Conservation (phyloP, 176 grass and related monocot species). For the Zea mays region DNA sequence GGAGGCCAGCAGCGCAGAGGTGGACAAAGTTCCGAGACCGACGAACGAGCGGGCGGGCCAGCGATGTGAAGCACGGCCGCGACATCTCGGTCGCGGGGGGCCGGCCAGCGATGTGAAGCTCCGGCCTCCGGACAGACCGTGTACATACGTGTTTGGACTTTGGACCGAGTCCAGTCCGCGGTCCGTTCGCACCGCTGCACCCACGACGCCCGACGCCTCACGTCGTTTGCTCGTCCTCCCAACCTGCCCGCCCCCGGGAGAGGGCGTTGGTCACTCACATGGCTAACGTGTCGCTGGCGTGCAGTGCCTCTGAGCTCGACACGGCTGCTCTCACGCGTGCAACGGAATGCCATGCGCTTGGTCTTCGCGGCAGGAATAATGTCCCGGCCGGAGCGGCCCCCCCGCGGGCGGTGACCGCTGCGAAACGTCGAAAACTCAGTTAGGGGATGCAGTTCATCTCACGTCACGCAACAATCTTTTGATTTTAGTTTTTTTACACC, state of each 20-base stretch:
- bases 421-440: no score
- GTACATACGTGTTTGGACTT: neutral
- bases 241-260: no score
- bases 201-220: neutral
- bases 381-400: neutral
- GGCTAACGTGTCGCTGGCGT: neutral
- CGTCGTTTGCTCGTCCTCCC: neutral
- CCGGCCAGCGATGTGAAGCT: no score
- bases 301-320: neutral
- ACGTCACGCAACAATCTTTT: no score
- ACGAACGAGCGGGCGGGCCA: neutral
- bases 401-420: no score
- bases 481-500: no score
- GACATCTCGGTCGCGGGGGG: no score
- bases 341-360: neutral
- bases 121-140: no score
- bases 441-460: no score
- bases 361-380: neutral
- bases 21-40: neutral
- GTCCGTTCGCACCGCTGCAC: neutral
- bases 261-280: no score
- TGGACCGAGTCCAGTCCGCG: slow-evolving; percentile 9
- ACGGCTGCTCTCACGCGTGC: neutral
- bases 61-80: neutral
- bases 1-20: neutral